These are phyloP conservation scores for Pseudocercospora fuligena DNA, from an alignment of 2,329 filamentous ascomycete species.

Conservation along the genomic window DNA sequence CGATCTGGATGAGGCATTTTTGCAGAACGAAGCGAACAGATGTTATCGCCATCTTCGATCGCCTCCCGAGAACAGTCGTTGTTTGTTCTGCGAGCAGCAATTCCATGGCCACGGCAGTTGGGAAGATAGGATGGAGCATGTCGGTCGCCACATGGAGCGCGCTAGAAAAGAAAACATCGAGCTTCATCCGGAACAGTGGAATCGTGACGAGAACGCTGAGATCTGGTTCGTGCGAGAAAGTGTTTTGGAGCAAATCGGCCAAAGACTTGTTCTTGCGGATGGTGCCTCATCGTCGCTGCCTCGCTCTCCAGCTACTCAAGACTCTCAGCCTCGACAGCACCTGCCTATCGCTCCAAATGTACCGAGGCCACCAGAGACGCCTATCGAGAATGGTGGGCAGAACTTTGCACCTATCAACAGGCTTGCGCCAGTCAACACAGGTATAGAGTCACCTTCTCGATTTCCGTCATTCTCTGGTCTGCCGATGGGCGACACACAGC, in stretches of 20 bases:
- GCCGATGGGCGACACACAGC: constrained; percentile 7
- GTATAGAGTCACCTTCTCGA: constrained; percentile 1
- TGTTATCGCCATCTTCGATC: constrained; percentile 66
- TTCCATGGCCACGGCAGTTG: constrained; percentile 71
- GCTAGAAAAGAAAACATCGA: constrained; percentile 1
- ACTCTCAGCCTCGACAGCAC: background rate
- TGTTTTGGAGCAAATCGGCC: background rate
- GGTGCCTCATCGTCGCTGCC: constrained; percentile 2
- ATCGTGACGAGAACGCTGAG: background rate
- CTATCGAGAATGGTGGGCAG: background rate
- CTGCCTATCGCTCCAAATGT: constrained; percentile 1
- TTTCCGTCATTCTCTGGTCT: constrained; percentile 8
- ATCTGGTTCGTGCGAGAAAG: constrained; percentile 2
- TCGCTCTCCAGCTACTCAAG: constrained; percentile 1
- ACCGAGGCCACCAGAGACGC: background rate
- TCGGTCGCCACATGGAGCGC: constrained; percentile 77
- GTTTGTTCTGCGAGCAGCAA: constrained; percentile 66
- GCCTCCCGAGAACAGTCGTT: constrained; percentile 65
- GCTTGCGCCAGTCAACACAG: background rate
- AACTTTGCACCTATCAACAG: constrained; percentile 4
- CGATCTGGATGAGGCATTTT: constrained; percentile 13
- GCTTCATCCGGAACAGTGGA: background rate
- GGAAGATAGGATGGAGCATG: constrained; percentile 86
- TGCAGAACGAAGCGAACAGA: constrained; percentile 61
- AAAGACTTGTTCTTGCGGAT: background rate